Evolutionary conservation across 148 eudicot genomes (phyloP), one percentile per base, ranked within the genome.

Genomic region (Dysphania ambrosioides): DNA sequence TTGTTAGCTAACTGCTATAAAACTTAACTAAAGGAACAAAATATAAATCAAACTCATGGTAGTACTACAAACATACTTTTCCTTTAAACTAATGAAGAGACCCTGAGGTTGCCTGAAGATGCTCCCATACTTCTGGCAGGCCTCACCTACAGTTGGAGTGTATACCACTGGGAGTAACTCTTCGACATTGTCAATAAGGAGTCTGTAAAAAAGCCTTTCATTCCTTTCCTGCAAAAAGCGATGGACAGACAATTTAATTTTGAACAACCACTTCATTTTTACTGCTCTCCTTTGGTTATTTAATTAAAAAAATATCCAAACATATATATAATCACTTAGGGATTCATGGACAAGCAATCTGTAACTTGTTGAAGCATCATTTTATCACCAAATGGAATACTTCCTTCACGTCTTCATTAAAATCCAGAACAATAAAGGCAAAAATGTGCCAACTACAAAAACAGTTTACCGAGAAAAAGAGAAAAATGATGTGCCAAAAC

Each of bases 71-170:
- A 9, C 76, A 27, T 83, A 89, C 97, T 93, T 93, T 71, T 93
- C 97, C 76, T 90, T 93, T 82, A 93, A 87, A 80, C 97, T 93
- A 70, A 93, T 90, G 59, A 88, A 93, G 49, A 90, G 96, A 77
- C 97, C 97, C 84, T 93, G 97, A 55, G 97, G 97, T 30, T 83
- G 89, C 83, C 82, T 83, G 73, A 88, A 85, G 79, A 93, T 93
- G 80, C 90, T 82, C 42, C 97, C 95, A 66, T 90, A 92, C 79
- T 92, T 92, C 79, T 92, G 97, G 78, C 97, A 92, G n/a, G 97
- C 97, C 81, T 93, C 96, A n/a, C 97, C 97, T 58, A 93, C 97
- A 41, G 96, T 90, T 70, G 97, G 97, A 68, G 97, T 93, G 85
- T 93, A 93, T 35, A 93, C 97, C 53, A 93, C 82, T 58, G 97